Evolutionary conservation across 2,329 filamentous ascomycete genomes (phyloP), one percentile per base, ranked within the genome.

Genomic region (Cyphellophora attinorum): DNA sequence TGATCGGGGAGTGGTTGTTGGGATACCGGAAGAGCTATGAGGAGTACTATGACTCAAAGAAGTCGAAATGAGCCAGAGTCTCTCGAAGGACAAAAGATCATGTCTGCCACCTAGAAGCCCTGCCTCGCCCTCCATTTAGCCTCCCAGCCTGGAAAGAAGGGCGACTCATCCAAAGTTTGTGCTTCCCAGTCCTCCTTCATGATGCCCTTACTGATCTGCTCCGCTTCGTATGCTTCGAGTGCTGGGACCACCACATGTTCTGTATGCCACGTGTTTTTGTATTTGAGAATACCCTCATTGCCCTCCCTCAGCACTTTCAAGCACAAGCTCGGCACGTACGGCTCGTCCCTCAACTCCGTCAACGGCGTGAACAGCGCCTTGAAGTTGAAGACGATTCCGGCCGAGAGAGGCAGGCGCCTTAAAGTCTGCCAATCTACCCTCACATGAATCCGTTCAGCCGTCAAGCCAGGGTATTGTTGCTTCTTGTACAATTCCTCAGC

Each of bases 371-470:
- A 93, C 0, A 91, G 57, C 0, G 81, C 84, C 52, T 89, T 93
- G 71, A 89, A 93, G 56, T 91, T 93, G 64, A 93, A 93, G 0
- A 85, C 72, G 2, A 93, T 64, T 0, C 72, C 79, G 0, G 74
- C 83, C 0, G 80, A 85, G 0, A 93, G 63, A 0, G 85, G 85
- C 0, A 93, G 61, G 3, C 85, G 74, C 2, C 85, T 75, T 3
- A 93, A 62, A 0, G 85, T 93, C 58, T 93, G 86, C 83, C 85
- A 93, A 55, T 93, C 85, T 2, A 91, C 84, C 4, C 85, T 73
- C 2, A 93, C 62, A 41, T 80, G 63, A 43, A 82, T 65, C 19
- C 82, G 71, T 0, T 72, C 65, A 2, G 76, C 51, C 1, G 58
- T 60, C 5, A 89, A 61, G 13, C 62, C 57, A 0, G 68, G 60